Percentiles rank a stretch among this genome's conserved stretches.
These are phyloP conservation scores for Phytophthora vignae DNA, from an alignment of 352 stramenopile genomes.

Conservation along the genomic window DNA sequence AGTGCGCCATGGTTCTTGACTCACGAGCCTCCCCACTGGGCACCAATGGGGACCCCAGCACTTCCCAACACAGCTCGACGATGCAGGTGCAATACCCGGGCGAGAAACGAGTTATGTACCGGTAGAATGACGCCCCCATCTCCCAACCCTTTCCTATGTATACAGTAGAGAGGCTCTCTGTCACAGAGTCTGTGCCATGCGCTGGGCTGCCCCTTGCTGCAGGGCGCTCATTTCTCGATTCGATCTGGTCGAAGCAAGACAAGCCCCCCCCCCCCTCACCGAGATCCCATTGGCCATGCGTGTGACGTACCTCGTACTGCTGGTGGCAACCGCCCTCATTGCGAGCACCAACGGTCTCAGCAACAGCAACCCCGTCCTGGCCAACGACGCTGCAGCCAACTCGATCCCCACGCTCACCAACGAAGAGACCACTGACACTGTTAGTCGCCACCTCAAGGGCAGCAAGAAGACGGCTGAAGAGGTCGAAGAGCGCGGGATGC, in stretches of 20 bases:
- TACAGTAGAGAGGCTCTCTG: too few species aligned
- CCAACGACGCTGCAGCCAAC: neutral
- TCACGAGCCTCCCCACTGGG: too few species aligned
- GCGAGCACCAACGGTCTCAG: neutral
- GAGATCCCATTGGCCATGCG: neutral
- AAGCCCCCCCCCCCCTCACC: too few species aligned
- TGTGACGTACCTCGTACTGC: neutral
- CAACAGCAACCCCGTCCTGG: neutral
- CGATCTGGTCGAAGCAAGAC: neutral
- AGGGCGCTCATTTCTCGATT: neutral
- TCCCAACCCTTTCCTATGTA: too few species aligned
- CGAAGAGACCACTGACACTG: neutral
- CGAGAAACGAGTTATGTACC: too few species aligned
- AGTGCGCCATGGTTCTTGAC: too few species aligned
- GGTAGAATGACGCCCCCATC: too few species aligned
- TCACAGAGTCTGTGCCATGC: too few species aligned
- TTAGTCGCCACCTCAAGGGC: conserved; percentile 1
- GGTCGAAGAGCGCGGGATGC: neutral
- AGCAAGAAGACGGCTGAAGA: neutral
- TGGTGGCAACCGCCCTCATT: neutral
- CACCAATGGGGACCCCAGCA: too few species aligned
- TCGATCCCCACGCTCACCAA: neutral
- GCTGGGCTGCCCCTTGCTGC: too few species aligned
- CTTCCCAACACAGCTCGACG: too few species aligned
- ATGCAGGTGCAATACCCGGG: too few species aligned